phyloP scores from a whole-genome alignment of 352 stramenopile species.

The Thalassiosira sp. region DNA sequence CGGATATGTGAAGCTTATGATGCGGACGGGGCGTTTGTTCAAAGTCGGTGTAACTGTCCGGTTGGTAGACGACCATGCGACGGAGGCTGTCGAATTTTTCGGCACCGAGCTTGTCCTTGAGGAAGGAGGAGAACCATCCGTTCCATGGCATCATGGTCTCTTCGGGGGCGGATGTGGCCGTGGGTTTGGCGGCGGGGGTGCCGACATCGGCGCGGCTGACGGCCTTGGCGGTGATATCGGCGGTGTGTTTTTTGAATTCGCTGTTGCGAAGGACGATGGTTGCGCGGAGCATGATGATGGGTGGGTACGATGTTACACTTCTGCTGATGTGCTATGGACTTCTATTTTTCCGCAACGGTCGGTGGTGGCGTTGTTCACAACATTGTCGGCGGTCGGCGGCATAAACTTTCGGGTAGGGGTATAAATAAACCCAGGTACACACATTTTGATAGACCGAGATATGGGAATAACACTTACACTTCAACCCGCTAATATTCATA shows the following conservation, averaged over 20 bases:
- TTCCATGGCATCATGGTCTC: slow-evolving; percentile 81
- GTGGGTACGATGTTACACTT: too few relatives aligned
- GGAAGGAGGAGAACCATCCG: slow-evolving; percentile 68
- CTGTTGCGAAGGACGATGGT: slow-evolving; percentile 26
- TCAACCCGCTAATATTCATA: too few relatives aligned
- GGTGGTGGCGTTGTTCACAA: too few relatives aligned
- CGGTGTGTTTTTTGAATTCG: slow-evolving; percentile 12
- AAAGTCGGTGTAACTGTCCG: slow-evolving; percentile 63
- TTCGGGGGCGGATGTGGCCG: slow-evolving; percentile 54
- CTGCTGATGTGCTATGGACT: too few relatives aligned
- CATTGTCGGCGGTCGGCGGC: too few relatives aligned
- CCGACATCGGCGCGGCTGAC: slow-evolving; percentile 34
- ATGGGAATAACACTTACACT: too few relatives aligned
- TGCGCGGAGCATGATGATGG: slow-evolving; percentile 34
- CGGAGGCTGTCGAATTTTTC: slow-evolving; percentile 56
- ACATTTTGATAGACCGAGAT: too few relatives aligned
- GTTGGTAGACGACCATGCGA: slow-evolving; percentile 62
- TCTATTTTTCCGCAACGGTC: too few relatives aligned
- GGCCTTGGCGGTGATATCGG: slow-evolving; percentile 28
- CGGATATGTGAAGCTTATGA: slow-evolving; percentile 53
- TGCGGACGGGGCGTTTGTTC: slow-evolving; percentile 56
- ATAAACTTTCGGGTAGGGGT: too few relatives aligned
- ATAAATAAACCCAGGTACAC: too few relatives aligned
- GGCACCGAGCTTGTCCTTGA: slow-evolving; percentile 66
- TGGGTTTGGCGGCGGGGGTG: slow-evolving; percentile 24